These are phyloP conservation scores for Linnemannia exigua DNA, from an alignment of 192 early-diverging fungal species.

Conservation along the genomic window DNA sequence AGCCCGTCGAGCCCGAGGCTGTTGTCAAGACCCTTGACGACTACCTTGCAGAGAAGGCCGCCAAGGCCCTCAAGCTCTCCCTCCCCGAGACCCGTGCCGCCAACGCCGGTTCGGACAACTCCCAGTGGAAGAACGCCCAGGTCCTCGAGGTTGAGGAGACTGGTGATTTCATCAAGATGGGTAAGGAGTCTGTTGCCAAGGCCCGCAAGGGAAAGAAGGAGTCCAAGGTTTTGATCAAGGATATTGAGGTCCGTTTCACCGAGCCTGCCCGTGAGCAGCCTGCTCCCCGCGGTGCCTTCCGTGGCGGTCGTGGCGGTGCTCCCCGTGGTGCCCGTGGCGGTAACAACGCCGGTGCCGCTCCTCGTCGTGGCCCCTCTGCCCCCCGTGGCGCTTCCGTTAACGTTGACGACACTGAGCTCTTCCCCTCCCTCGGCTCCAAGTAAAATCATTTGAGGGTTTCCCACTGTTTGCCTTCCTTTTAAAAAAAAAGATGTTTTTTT, in stretches of 20 bases:
- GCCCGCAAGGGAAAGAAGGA: constrained; percentile 68
- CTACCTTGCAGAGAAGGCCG: constrained; percentile 83
- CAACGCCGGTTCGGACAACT: constrained; percentile 91
- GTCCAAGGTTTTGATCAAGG: constrained; percentile 79
- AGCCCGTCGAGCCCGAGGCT: constrained; percentile 76
- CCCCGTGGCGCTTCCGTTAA: constrained; percentile 71
- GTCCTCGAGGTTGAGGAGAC: constrained; percentile 81
- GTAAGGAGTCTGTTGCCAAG: constrained; percentile 69
- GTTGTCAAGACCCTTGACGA: constrained; percentile 90
- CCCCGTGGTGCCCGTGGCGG: constrained; percentile 63
- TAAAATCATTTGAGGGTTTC: constrained; percentile 18
- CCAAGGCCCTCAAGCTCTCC: constrained; percentile 70
- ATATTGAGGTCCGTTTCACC: constrained; percentile 77
- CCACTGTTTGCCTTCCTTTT: constrained; percentile 2
- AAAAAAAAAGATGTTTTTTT: constrained; percentile 15
- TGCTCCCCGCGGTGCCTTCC: constrained; percentile 49
- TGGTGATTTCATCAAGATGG: constrained; percentile 77
- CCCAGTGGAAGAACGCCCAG: constrained; percentile 86
- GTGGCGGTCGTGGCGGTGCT: constrained; percentile 61
- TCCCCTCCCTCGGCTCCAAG: constrained; percentile 78
- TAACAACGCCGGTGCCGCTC: constrained; percentile 41
- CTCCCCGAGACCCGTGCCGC: constrained; percentile 81
- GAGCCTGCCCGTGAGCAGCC: constrained; percentile 54
- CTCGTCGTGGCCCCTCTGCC: constrained; percentile 25
- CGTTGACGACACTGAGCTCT: constrained; percentile 78